phyloP scores from a whole-genome alignment of 768 basidiomycete species.

The Leccinum boreale region DNA sequence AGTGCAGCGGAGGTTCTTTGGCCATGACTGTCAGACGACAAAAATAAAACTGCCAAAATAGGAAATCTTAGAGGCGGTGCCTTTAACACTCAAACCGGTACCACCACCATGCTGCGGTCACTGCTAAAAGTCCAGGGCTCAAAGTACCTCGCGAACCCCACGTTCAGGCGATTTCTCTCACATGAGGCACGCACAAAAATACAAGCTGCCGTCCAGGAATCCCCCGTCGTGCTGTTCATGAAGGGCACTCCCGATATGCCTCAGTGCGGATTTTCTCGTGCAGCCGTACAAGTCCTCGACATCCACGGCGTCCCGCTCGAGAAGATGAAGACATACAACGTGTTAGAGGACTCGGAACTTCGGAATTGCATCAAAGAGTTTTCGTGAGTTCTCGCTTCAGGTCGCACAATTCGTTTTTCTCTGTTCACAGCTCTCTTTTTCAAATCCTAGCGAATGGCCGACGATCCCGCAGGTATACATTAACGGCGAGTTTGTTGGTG shows the following conservation, averaged over 20 bases:
- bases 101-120: not conserved
- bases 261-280: constrained; percentile 94
- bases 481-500: constrained; percentile 93
- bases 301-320: constrained; percentile 74
- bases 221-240: constrained; percentile 95
- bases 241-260: constrained; percentile 88
- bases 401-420: not conserved
- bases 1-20: constrained; percentile 82
- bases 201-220: constrained; percentile 67
- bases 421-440: not conserved
- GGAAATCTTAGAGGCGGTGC: not conserved
- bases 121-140: not conserved
- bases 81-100: not conserved
- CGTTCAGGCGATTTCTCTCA: constrained; percentile 49
- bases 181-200: constrained; percentile 60
- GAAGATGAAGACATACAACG: constrained; percentile 88
- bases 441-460: constrained; percentile 80
- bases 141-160: constrained; percentile 3
- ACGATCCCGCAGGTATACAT: constrained; percentile 96
- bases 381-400: constrained; percentile 62
- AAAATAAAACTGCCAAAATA: not conserved
- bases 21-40: not conserved
- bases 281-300: constrained; percentile 87
- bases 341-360: constrained; percentile 81
- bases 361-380: constrained; percentile 91